Percentiles rank a stretch among this genome's conserved stretches.
Evolutionary conservation across 768 basidiomycete species (phyloP).

Genomic region (Suillus lakei): DNA sequence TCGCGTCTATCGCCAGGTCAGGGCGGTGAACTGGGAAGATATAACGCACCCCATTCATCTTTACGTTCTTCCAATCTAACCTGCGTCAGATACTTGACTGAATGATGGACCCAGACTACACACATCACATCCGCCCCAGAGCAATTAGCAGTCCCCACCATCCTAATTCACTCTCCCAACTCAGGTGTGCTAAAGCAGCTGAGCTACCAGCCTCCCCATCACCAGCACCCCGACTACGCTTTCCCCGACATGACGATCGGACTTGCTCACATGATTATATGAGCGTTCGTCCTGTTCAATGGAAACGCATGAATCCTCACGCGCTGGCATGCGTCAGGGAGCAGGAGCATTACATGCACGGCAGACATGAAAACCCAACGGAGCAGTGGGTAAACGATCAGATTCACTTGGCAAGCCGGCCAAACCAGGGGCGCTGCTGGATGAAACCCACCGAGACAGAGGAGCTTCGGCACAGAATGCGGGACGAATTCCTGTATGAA

Average conservation of each 20-base stretch:
- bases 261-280: constrained; percentile 22
- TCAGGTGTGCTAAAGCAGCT: constrained; percentile 27
- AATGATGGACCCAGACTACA: constrained; percentile 35
- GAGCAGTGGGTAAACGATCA: constrained; percentile 71
- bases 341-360: constrained; percentile 51
- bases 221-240: constrained; percentile 23
- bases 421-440: constrained; percentile 29
- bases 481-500: constrained; percentile 58
- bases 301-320: constrained; percentile 35
- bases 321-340: constrained; percentile 50
- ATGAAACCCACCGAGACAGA: constrained; percentile 32
- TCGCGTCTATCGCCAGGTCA: constrained; percentile 38
- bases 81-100: constrained; percentile 12
- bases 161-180: constrained; percentile 22
- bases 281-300: constrained; percentile 20
- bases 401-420: constrained; percentile 40
- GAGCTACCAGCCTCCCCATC: constrained; percentile 17
- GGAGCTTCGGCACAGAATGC: constrained; percentile 42
- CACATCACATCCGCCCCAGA: constrained; percentile 29
- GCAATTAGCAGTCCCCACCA: constrained; percentile 21
- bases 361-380: constrained; percentile 52
- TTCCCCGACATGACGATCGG: constrained; percentile 25
- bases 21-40: constrained; percentile 35
- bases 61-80: constrained; percentile 18
- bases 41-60: constrained; percentile 27